A percentile compares a stretch with the other conserved stretches of the same genome.
phyloP scores from a whole-genome alignment of 1,284 basidiomycete species.

The Marasmius sp. region DNA sequence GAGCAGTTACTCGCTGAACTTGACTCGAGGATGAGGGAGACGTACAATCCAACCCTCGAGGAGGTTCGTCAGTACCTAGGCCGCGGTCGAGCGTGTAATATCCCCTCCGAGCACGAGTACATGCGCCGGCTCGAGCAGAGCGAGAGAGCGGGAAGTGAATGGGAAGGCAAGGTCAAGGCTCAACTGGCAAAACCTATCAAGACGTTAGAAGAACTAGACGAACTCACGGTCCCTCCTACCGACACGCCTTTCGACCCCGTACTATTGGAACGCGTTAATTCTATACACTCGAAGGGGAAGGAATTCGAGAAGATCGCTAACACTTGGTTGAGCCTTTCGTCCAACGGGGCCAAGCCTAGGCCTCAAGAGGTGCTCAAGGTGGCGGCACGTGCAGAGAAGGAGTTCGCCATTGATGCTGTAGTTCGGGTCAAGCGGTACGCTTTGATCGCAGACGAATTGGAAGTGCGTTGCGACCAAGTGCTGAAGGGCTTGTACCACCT shows the following conservation, averaged over 20 bases:
- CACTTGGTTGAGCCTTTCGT: constrained; percentile 60
- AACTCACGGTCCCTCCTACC: constrained; percentile 58
- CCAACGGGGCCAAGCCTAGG: constrained; percentile 53
- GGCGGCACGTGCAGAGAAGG: constrained; percentile 68
- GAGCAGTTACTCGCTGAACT: constrained; percentile 71
- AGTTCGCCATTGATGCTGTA: constrained; percentile 67
- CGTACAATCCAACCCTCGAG: constrained; percentile 57
- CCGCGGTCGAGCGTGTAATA: constrained; percentile 66
- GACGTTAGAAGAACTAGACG: constrained; percentile 70
- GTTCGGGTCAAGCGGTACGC: constrained; percentile 66
- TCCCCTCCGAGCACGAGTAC: constrained; percentile 61
- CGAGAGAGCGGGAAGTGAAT: constrained; percentile 61
- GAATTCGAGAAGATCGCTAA: constrained; percentile 78
- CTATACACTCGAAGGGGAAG: constrained; percentile 61
- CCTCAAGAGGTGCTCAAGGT: constrained; percentile 67
- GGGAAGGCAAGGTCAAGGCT: constrained; percentile 67
- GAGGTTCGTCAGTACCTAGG: constrained; percentile 67
- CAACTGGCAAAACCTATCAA: constrained; percentile 66
- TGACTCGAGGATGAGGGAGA: constrained; percentile 62
- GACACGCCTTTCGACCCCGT: constrained; percentile 63
- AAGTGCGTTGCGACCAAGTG: constrained; percentile 71
- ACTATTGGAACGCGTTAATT: constrained; percentile 58
- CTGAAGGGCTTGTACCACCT: constrained; percentile 60
- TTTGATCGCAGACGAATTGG: constrained; percentile 71
- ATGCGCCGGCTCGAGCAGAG: constrained; percentile 58